These are phyloP conservation scores for Eimeria necatrix DNA, from an alignment of 169 alveolate species.

Conservation along the genomic window DNA sequence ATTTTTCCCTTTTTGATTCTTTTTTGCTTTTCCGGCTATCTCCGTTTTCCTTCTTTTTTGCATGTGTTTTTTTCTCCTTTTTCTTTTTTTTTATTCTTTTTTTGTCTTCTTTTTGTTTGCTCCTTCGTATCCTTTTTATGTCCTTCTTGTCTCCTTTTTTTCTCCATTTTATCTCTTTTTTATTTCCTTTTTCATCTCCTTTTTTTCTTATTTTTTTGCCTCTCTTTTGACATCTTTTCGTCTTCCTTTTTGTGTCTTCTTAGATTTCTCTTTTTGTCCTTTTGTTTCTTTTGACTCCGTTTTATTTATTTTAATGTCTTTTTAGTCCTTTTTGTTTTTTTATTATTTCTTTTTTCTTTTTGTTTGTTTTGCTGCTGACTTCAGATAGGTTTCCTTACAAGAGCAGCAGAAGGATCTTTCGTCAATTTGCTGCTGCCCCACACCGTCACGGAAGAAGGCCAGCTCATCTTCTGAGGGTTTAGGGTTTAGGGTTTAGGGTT, in stretches of 20 bases:
- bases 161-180: background rate
- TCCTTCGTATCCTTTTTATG: background rate
- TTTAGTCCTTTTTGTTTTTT: background rate
- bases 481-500: constrained; percentile 2
- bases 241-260: background rate
- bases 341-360: too few relatives aligned
- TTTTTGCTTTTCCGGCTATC: too few relatives aligned
- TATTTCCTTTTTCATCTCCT: background rate
- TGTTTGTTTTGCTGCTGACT: too few relatives aligned
- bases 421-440: constrained; percentile 23
- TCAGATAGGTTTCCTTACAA: background rate
- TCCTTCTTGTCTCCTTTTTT: background rate
- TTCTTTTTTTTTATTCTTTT: too few relatives aligned
- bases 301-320: background rate
- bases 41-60: too few relatives aligned
- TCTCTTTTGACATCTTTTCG: background rate
- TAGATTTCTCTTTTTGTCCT: too few relatives aligned
- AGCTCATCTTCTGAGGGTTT: background rate
- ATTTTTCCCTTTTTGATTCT: too few relatives aligned
- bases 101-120: too few relatives aligned
- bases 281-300: too few relatives aligned
- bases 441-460: background rate
- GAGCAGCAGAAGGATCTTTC: background rate
- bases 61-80: too few relatives aligned
- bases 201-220: background rate